Conservation (phyloP, 139 green algal species). For the Chlorella ohadii region DNA sequence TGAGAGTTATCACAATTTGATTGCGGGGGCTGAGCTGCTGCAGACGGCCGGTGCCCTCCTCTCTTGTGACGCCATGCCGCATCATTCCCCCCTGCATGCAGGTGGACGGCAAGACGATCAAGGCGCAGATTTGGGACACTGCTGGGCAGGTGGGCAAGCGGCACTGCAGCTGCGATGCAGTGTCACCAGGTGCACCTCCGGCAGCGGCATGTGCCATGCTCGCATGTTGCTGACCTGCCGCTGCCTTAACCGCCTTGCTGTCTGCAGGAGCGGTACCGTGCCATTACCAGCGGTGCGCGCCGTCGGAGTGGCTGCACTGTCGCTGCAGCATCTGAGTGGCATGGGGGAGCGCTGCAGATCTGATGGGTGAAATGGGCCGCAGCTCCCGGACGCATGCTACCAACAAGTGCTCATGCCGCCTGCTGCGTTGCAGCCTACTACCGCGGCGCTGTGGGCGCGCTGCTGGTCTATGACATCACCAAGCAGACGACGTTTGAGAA, state of each 20-base stretch:
- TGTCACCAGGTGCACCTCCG: background rate
- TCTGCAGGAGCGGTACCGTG: constrained; percentile 90
- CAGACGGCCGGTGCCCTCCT: background rate
- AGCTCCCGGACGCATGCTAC: too few species aligned
- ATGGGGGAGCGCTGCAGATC: too few species aligned
- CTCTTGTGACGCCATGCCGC: too few species aligned
- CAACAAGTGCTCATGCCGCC: background rate
- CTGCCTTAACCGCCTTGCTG: background rate
- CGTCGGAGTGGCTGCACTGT: too few species aligned
- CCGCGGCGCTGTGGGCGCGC: constrained; percentile 94
- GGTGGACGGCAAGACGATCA: constrained; percentile 99
- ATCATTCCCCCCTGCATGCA: constrained; percentile 52
- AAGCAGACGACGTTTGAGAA: constrained; percentile 99
- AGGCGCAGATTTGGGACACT: constrained; percentile 99
- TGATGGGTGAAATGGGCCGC: too few species aligned
- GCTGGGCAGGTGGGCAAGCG: constrained; percentile 76
- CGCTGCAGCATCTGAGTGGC: too few species aligned
- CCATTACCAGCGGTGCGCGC: constrained; percentile 93
- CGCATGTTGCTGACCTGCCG: background rate
- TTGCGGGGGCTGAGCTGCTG: too few species aligned
- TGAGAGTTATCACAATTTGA: too few species aligned
- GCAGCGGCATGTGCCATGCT: background rate
- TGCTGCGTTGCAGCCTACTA: constrained; percentile 85
- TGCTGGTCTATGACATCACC: constrained; percentile 99
- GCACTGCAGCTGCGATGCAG: background rate